phyloP scores from a whole-genome alignment of 805 yeast species.

The Lachancea lanzarotensis region DNA sequence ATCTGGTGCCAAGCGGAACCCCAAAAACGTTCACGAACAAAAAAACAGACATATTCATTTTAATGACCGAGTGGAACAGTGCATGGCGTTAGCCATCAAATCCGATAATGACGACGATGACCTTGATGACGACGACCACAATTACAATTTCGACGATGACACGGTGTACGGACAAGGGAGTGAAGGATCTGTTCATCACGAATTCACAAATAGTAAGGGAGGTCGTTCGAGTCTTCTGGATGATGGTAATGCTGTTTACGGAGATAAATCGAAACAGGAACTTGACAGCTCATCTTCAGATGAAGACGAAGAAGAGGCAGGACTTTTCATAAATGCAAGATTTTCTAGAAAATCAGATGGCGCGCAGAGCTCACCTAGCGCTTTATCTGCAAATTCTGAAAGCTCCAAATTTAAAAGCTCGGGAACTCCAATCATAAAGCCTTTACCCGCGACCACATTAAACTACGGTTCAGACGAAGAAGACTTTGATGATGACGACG shows the following conservation, averaged over 20 bases:
- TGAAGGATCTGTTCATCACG: conserved; percentile 4
- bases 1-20: conserved; percentile 9
- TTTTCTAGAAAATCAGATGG: conserved; percentile 26
- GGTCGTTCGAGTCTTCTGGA: neutral
- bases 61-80: conserved; percentile 90
- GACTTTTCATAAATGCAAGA: conserved; percentile 30
- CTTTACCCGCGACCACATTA: conserved; percentile 79
- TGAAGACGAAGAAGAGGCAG: conserved; percentile 30
- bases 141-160: conserved; percentile 5
- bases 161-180: neutral
- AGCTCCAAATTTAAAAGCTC: conserved; percentile 5
- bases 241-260: neutral
- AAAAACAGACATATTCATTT: conserved; percentile 71
- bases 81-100: conserved; percentile 57
- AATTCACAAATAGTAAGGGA: neutral
- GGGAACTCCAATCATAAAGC: conserved; percentile 55
- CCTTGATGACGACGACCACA: conserved; percentile 8
- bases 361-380: conserved; percentile 25
- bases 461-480: conserved; percentile 70
- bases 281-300: conserved; percentile 12
- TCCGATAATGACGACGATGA: conserved; percentile 32
- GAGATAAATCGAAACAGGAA: conserved; percentile 20
- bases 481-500: conserved; percentile 37
- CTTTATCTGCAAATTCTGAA: conserved; percentile 22
- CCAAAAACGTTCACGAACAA: conserved; percentile 5